Base-by-base conservation (phyloP, 352 stramenopile species). In the Phytophthora hybrid region DNA sequence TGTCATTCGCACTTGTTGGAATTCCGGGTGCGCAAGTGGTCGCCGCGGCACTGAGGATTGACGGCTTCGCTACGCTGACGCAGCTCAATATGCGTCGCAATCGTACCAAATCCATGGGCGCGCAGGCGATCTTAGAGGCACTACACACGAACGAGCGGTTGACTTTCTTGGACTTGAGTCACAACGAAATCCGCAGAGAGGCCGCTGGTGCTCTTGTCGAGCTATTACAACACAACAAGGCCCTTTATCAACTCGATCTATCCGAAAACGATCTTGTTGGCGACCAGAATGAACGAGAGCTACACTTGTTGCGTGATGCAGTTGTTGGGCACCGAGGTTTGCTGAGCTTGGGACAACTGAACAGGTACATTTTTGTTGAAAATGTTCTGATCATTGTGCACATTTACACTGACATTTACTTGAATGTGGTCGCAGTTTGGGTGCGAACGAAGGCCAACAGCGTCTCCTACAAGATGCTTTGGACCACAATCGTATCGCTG, bases 1-100 rank as follows among this genome's bases (percentile, higher is more conserved):
- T 88, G 14, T 82, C 80, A 14, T 85, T 82, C 51, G 76, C 76
- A 16, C 79, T 84, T 49, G 72, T 79, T 29, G 76, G 78, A 11
- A 81, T 82, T 54, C 55, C 69, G 5, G 66, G 70, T 0, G 69
- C 77, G 2, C 75, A 82, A 56, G 66, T 84, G 19, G 51, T 85
- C 16, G 78, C 80, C 6, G 64, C 76, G 19, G 72, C 80, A 16
- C 69, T 85, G 13, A 70, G 55, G 21, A 84, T 84, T 47, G 62
- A 73, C 16, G 56, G 62, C 29, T 83, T 78, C 32, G 39, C 76
- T 4, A 76, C 70, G 32, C 76, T 85, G 14, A 82, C 73, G 21
- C 64, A 76, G 41, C 70, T 85, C 9, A 82, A 77, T 10, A 39
- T 84, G 19, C 52, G 59, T 5, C 68, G 66, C n/a, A 85, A 85